These are phyloP conservation scores for Dysphania ambrosioides DNA, from an alignment of 148 eudicot species.

Conservation along the genomic window DNA sequence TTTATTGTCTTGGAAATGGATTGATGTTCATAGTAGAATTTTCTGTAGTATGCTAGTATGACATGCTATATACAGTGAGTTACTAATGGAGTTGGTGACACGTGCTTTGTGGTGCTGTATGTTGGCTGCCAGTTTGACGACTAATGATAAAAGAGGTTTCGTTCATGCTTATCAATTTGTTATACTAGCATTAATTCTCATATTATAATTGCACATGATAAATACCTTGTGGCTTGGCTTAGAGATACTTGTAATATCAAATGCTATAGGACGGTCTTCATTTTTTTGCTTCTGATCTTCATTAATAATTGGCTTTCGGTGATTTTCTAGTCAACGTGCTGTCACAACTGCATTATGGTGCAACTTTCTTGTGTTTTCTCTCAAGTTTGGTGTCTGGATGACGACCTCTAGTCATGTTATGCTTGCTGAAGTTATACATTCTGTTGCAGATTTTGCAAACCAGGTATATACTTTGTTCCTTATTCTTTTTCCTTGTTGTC, in stretches of 20 bases:
- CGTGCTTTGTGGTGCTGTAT: too few relatives aligned
- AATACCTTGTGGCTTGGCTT: too few relatives aligned
- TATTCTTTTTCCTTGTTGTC: slow-evolving; percentile 9
- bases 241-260: neutral
- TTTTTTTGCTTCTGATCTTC: neutral
- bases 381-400: slow-evolving; percentile 94
- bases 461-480: slow-evolving; percentile 46
- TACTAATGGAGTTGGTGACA: too few relatives aligned
- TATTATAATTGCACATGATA: too few relatives aligned
- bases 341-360: slow-evolving; percentile 94
- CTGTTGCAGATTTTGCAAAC: slow-evolving; percentile 92
- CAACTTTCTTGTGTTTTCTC: slow-evolving; percentile 92
- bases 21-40: slow-evolving; percentile 6
- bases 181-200: too few relatives aligned
- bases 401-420: slow-evolving; percentile 90
- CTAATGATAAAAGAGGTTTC: too few relatives aligned
- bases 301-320: neutral
- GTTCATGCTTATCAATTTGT: too few relatives aligned
- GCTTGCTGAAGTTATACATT: slow-evolving; percentile 89
- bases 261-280: neutral
- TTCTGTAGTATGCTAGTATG: too few relatives aligned
- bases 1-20: neutral
- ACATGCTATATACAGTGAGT: too few relatives aligned
- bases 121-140: too few relatives aligned
- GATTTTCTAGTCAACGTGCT: slow-evolving; percentile 69